Evolutionary conservation across 108 stramenopile genomes (phyloP), one percentile per base, ranked within the genome.

Genomic region (Cylindrotheca fusiformis): DNA sequence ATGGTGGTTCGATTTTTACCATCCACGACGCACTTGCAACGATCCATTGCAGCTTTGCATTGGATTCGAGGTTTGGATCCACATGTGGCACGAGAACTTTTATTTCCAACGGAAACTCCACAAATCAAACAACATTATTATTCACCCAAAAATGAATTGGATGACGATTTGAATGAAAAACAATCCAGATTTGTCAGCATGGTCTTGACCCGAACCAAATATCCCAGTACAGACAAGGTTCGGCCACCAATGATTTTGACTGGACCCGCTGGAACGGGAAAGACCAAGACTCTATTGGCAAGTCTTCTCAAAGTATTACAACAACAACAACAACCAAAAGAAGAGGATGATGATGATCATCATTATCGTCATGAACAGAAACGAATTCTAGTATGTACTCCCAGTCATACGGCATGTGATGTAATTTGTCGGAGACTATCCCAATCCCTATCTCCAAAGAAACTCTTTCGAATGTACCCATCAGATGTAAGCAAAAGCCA

Each of bases 331-430:
- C 25, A 4, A 10, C 55, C 17, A 19, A 10, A 27, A 25, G 10
- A 47, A 45, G 18, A 48, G 22, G 17, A 50, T n/a, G 41, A 22
- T 22, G 44, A 66, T n/a, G n/a, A 48, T 4, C 54, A 27, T 51
- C 21, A 23, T 14, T n/a, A 53, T 22, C 41, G 48, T 56, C 23
- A 17, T 27, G 20, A 59, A 48, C 19, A 47, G 18, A 71, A 29
- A 50, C 65, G 56, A 2, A 80, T 86, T 8, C 68, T 89, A 48
- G 61, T 90, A 4, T 90, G 88, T 51, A 77, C 83, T 24, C 88
- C 88, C 21, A 77, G 75, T 45, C 88, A 90, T 65, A 82, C 88
- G 12, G 88, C 88, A 20, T 75, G 75, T 28, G 81, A 90, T 63
- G 85, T 86, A 32, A 72, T 90, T 26, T 86, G 83, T 4, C 55